These are phyloP conservation scores for Albatrellus ellisii DNA, from an alignment of 768 basidiomycete genomes.

Conservation along the genomic window DNA sequence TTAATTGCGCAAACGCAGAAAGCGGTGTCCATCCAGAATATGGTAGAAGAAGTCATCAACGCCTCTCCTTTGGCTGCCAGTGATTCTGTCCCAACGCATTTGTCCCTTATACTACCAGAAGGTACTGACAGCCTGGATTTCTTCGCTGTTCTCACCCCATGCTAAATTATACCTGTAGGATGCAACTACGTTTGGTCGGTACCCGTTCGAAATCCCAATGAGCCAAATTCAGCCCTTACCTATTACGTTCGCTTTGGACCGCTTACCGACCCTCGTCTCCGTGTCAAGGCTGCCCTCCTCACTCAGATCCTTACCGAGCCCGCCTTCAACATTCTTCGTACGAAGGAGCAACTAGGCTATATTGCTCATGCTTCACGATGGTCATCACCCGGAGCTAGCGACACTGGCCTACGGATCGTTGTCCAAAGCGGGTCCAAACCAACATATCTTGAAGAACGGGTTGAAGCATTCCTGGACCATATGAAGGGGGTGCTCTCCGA, in stretches of 20 bases:
- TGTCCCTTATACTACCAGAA: conserved; percentile 52
- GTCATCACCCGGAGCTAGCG: conserved; percentile 47
- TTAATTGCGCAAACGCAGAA: conserved; percentile 32
- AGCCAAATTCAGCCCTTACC: conserved; percentile 76
- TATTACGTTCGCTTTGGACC: conserved; percentile 80
- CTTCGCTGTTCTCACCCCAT: not conserved
- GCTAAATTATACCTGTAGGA: conserved; percentile 26
- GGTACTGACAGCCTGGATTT: conserved; percentile 27
- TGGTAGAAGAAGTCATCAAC: conserved; percentile 52
- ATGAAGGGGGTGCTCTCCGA: conserved; percentile 56
- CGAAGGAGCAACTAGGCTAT: conserved; percentile 93
- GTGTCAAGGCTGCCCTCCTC: conserved; percentile 60
- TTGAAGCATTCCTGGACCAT: conserved; percentile 74
- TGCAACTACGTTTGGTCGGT: conserved; percentile 56
- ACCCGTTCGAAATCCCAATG: conserved; percentile 66
- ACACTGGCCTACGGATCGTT: conserved; percentile 68
- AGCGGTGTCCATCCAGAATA: conserved; percentile 58
- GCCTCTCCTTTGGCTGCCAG: conserved; percentile 38
- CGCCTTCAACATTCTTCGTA: conserved; percentile 81
- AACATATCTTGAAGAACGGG: conserved; percentile 70
- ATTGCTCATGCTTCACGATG: conserved; percentile 56
- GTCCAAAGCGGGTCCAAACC: conserved; percentile 83
- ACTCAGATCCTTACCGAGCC: conserved; percentile 84
- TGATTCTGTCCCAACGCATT: conserved; percentile 29
- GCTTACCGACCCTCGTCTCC: conserved; percentile 42